Evolutionary conservation across 345 rosid species (phyloP).

Genomic region (Carallia brachiata): DNA sequence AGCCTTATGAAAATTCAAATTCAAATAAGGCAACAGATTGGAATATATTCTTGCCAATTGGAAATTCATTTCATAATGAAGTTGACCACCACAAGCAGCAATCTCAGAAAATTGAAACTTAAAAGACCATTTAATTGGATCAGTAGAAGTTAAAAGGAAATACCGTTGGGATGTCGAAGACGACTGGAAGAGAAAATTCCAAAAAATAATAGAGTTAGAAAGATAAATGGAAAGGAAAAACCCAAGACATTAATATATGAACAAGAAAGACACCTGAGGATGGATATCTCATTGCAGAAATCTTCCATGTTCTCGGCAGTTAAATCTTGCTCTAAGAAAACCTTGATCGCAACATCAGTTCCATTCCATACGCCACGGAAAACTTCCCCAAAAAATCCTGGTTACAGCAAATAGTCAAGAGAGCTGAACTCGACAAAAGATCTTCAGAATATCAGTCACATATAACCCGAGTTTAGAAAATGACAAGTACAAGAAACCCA

Average conservation of each 20-base stretch:
- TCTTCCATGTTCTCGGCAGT: constrained; percentile 97
- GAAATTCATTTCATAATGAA: too few relatives aligned
- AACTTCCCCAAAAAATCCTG: constrained; percentile 97
- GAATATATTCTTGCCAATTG: too few relatives aligned
- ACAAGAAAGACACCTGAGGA: constrained; percentile 65
- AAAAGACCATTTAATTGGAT: neutral
- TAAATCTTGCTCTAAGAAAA: constrained; percentile 93
- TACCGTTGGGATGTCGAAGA: constrained; percentile 98
- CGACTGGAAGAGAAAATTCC: constrained; percentile 55
- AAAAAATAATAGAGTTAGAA: constrained; percentile 34
- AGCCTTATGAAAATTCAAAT: neutral
- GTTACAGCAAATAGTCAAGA: neutral
- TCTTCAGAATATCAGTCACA: neutral
- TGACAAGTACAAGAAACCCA: too few relatives aligned
- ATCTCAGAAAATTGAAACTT: neutral
- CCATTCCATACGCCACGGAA: constrained; percentile 98
- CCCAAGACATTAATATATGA: constrained; percentile 15
- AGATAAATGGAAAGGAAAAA: constrained; percentile 19
- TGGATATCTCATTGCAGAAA: constrained; percentile 96
- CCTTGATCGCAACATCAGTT: constrained; percentile 95
- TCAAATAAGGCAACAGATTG: neutral
- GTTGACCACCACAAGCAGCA: neutral
- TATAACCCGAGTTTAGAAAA: neutral
- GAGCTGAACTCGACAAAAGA: neutral
- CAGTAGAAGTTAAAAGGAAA: constrained; percentile 16